phyloP scores from a whole-genome alignment of 164 flowering plant genomes.

The Tetrastigma voinierianum region DNA sequence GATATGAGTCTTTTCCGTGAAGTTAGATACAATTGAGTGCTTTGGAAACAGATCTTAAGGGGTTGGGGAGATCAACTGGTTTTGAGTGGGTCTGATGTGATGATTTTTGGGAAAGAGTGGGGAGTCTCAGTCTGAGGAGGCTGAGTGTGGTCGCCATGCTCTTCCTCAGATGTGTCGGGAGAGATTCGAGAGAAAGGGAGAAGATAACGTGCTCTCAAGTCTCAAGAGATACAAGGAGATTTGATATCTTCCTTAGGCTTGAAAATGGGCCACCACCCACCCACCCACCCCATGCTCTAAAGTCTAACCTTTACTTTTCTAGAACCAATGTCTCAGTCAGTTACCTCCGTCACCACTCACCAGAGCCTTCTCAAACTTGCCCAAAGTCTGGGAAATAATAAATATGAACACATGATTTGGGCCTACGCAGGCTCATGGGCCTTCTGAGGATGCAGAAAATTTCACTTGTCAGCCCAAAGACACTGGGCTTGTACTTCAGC shows the following conservation, averaged over 20 bases:
- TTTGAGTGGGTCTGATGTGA: conserved; percentile 13
- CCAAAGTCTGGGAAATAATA: background rate
- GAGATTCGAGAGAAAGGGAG: background rate
- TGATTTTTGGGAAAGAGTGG: conserved; percentile 12
- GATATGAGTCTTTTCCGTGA: conserved; percentile 18
- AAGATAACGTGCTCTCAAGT: background rate
- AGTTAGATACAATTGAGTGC: conserved; percentile 4
- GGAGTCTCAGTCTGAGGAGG: conserved; percentile 32
- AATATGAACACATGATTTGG: too few relatives aligned
- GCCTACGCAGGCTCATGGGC: too few relatives aligned
- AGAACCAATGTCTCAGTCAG: too few relatives aligned
- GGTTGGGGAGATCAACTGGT: conserved; percentile 15
- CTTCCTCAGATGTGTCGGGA: background rate
- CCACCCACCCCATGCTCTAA: too few relatives aligned
- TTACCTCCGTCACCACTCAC: too few relatives aligned
- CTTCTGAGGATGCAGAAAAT: too few relatives aligned
- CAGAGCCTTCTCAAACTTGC: background rate
- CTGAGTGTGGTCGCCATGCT: conserved; percentile 47
- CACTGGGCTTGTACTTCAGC: too few relatives aligned
- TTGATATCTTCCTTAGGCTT: background rate
- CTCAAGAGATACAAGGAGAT: conserved; percentile 1
- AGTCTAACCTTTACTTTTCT: background rate
- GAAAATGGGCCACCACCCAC: background rate
- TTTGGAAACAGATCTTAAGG: conserved; percentile 9
- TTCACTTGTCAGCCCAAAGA: too few relatives aligned